Conservation (phyloP, 1,139 yeast species). For the Pichia sp. region DNA sequence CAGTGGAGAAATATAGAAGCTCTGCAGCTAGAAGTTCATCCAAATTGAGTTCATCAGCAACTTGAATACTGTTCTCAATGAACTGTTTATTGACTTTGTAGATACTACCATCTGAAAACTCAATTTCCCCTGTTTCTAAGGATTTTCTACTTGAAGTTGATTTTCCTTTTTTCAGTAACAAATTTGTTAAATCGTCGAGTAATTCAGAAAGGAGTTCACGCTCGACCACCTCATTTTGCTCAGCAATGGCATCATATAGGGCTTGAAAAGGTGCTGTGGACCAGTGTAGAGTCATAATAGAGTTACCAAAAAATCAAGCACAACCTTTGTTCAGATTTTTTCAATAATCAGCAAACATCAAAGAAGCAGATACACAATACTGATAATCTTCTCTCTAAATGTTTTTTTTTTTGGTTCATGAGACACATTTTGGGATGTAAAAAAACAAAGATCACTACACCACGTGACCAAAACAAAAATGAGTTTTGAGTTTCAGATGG, state of each 20-base stretch:
- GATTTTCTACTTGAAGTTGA: constrained; percentile 47
- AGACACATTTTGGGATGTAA: too few species aligned
- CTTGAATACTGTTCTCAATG: constrained; percentile 38
- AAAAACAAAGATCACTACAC: too few species aligned
- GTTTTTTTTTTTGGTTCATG: too few species aligned
- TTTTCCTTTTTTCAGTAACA: constrained; percentile 42
- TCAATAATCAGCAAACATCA: too few species aligned
- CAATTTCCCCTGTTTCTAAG: constrained; percentile 48
- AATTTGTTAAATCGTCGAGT: constrained; percentile 43
- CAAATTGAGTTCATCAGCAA: constrained; percentile 60
- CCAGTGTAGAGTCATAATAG: constrained; percentile 28
- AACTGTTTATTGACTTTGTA: constrained; percentile 49
- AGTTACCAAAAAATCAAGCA: too few species aligned
- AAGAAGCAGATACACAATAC: too few species aligned
- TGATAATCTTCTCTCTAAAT: too few species aligned
- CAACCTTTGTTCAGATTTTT: too few species aligned
- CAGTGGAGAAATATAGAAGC: constrained; percentile 42
- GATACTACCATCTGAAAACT: constrained; percentile 39
- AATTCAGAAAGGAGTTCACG: constrained; percentile 21
- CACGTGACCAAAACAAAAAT: too few species aligned
- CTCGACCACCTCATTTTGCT: constrained; percentile 28
- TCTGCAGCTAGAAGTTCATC: constrained; percentile 65
- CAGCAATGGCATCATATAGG: constrained; percentile 29
- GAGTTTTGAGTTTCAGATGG: too few species aligned
- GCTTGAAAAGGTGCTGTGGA: constrained; percentile 27